Evolutionary conservation across 139 green algal species (phyloP).

Genomic region (Chlamydomonas eustigma): DNA sequence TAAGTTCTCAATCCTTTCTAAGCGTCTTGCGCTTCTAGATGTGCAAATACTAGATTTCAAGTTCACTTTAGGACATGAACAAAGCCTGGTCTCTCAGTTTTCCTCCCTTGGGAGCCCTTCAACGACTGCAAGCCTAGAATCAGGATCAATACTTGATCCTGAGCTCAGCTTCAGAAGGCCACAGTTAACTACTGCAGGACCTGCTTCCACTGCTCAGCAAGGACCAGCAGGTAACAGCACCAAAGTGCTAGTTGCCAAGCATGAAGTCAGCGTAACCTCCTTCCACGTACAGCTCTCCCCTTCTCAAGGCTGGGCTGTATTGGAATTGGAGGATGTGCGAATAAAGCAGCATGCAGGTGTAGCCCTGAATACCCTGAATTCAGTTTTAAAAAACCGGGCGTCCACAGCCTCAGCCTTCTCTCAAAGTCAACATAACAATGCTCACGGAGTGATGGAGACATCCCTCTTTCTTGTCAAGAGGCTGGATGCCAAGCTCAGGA

Average conservation of each 20-base stretch:
- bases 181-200: not conserved
- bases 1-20: not conserved
- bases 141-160: too few species aligned
- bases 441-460: not conserved
- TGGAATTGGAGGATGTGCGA: not conserved
- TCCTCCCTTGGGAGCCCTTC: not conserved
- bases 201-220: not conserved
- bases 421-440: not conserved
- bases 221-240: not conserved
- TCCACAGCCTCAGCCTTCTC: too few species aligned
- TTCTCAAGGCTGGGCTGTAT: not conserved
- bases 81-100: not conserved
- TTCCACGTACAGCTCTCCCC: not conserved
- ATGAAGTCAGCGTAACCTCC: not conserved
- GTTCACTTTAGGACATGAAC: not conserved
- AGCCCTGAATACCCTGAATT: not conserved
- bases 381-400: not conserved
- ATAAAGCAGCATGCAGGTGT: not conserved
- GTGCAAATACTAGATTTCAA: not conserved
- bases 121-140: not conserved
- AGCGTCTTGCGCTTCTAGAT: not conserved
- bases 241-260: not conserved
- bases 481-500: not conserved
- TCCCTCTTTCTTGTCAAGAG: not conserved
- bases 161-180: too few species aligned